Evolutionary conservation across 257 asterid species (phyloP).

Genomic region (Primulina tabacum): DNA sequence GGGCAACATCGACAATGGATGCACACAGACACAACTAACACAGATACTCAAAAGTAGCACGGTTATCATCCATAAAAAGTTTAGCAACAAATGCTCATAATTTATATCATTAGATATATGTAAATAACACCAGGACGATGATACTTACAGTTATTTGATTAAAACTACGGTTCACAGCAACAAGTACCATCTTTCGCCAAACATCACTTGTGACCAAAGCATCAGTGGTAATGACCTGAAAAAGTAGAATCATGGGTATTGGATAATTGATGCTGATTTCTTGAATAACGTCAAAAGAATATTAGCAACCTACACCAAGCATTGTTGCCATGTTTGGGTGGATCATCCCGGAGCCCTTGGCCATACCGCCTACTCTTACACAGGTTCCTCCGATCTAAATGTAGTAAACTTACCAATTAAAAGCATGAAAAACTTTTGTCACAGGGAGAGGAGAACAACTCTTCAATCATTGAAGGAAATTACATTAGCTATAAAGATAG

Average conservation of each 20-base stretch:
- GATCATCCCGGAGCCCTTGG: slow-evolving; percentile 78
- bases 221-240: slow-evolving; percentile 91
- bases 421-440: slow-evolving; percentile 11
- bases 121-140: background rate
- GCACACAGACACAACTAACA: background rate
- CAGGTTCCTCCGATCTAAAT: slow-evolving; percentile 68
- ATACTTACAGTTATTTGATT: slow-evolving; percentile 85
- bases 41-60: background rate
- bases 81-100: slow-evolving; percentile 10
- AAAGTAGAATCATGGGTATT: slow-evolving; percentile 25
- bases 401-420: slow-evolving; percentile 15
- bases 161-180: slow-evolving; percentile 89
- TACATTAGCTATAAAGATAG: background rate
- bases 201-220: slow-evolving; percentile 76
- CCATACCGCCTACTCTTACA: slow-evolving; percentile 88
- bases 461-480: slow-evolving; percentile 1
- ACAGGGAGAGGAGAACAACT: slow-evolving; percentile 5
- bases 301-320: slow-evolving; percentile 73
- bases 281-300: slow-evolving; percentile 11
- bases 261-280: slow-evolving; percentile 12
- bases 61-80: background rate
- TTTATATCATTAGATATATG: too few species aligned
- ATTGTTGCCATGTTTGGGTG: slow-evolving; percentile 99
- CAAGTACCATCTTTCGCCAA: slow-evolving; percentile 90
- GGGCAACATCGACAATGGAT: too few species aligned